Conservation (phyloP, 495 filamentous ascomycete genomes). For the Xylaria scruposa region DNA sequence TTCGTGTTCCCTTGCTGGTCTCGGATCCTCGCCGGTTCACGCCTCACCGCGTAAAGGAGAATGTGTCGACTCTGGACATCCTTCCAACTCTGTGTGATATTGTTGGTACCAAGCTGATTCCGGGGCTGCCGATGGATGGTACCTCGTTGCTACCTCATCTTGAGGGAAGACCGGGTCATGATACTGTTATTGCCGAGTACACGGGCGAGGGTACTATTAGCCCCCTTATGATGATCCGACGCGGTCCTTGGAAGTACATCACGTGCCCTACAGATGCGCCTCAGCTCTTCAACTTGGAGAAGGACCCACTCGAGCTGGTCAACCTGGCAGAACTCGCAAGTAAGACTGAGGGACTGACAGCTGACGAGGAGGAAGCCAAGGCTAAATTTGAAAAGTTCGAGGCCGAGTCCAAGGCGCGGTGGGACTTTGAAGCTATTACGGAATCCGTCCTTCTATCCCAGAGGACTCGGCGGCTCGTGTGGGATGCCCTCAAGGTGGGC, state of each 20-base stretch:
- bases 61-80: conserved; percentile 86
- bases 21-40: conserved; percentile 71
- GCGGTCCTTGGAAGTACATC: conserved; percentile 82
- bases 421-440: conserved; percentile 77
- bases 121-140: conserved; percentile 77
- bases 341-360: conserved; percentile 43
- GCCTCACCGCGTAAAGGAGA: conserved; percentile 72
- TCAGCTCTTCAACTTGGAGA: conserved; percentile 76
- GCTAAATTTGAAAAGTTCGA: conserved; percentile 65
- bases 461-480: conserved; percentile 72
- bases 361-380: conserved; percentile 51
- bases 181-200: conserved; percentile 87
- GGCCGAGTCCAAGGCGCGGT: conserved; percentile 68
- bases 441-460: conserved; percentile 72
- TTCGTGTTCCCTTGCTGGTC: conserved; percentile 81
- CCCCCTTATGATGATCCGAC: conserved; percentile 89
- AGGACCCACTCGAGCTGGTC: conserved; percentile 74
- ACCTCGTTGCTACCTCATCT: conserved; percentile 74
- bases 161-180: conserved; percentile 64
- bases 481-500: conserved; percentile 75
- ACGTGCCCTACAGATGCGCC: conserved; percentile 80
- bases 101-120: conserved; percentile 67
- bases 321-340: conserved; percentile 65
- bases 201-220: conserved; percentile 86
- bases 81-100: conserved; percentile 83